Evolutionary conservation across 2,329 filamentous ascomycete species (phyloP).

Genomic region (Cladophialophora immunda): DNA sequence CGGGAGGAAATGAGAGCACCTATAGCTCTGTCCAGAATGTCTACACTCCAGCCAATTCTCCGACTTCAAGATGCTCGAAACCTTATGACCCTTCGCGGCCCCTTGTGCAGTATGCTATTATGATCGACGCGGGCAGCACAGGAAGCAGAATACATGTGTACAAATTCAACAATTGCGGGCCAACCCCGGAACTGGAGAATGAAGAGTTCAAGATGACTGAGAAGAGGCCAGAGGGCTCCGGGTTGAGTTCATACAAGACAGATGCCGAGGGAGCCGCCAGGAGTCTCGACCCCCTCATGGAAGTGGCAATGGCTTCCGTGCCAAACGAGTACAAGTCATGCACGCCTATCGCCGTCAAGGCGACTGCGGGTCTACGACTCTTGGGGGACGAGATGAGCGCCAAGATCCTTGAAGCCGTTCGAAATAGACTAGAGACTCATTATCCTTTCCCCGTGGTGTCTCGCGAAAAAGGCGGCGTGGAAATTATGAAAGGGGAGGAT

Average conservation of each 20-base stretch:
- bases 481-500: conserved; percentile 97
- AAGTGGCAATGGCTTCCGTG: conserved; percentile 82
- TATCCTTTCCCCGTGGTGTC: conserved; percentile 96
- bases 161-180: conserved; percentile 98
- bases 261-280: conserved; percentile 88
- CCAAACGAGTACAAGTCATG: conserved; percentile 91
- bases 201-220: conserved; percentile 95
- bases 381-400: conserved; percentile 82
- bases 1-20: conserved; percentile 40
- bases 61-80: conserved; percentile 74
- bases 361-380: conserved; percentile 90
- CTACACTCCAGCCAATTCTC: conserved; percentile 37
- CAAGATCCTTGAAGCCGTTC: conserved; percentile 85
- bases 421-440: conserved; percentile 80
- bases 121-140: conserved; percentile 98
- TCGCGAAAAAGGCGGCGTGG: conserved; percentile 82
- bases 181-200: conserved; percentile 91
- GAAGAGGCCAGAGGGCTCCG: conserved; percentile 79
- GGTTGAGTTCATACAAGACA: conserved; percentile 83
- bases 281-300: conserved; percentile 87
- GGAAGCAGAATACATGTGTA: conserved; percentile 98
- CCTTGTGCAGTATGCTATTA: conserved; percentile 94
- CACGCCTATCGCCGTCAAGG: conserved; percentile 95
- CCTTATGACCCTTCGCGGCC: conserved; percentile 89
- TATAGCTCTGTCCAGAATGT: conserved; percentile 33